Base-by-base conservation (phyloP, 2,329 filamentous ascomycete species). In the Rhytidhysteron rufulum region DNA sequence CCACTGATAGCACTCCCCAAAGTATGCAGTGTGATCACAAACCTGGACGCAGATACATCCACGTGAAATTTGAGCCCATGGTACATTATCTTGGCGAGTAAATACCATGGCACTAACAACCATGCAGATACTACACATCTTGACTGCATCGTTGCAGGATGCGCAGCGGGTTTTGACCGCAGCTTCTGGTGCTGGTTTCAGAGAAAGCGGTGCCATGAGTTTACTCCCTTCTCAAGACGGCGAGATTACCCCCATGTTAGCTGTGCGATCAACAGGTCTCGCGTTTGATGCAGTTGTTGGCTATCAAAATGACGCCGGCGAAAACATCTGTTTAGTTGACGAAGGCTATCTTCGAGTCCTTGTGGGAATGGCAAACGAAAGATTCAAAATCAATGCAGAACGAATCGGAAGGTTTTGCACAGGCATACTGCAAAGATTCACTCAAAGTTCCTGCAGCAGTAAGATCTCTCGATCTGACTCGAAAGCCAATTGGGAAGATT, bases 51-150 rank as follows among this genome's bases (percentile, higher is more conserved):
- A 65, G 73, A 41, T 71, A 74, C 46, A 73, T 95, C 37, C 88
- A 91, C 65, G 86, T 95, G 68, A 93, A 95, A 65, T 96, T 94
- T 58, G 90, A 96, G 63, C 88, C 90, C 4, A 89, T 96, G 88
- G 90, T 95, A 75, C 30, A 4, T 25, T 30, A 4, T 22, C 33
- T n/a, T 35, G 11, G 17, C n/a, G 9, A 31, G 29, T 40, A 42
- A 34, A 25, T n/a, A 36, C 35, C 24, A 34, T 29, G 32, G 19
- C 41, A 35, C 62, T 58, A 44, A 68, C 34, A 38, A 18, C 13
- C 18, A 22, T 8, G 16, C 47, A 95, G 90, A 95, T 96, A 51
- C 78, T 97, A 1, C 91, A 97, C 53, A 75, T 97, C 31, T 77
- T 95, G 54, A 82, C 88, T 5, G 80, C 88, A 13, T 91, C 87